Percentiles rank a stretch among this genome's conserved stretches.
phyloP scores from a whole-genome alignment of 2,329 filamentous ascomycete species.

The Mollisia scopiformis region DNA sequence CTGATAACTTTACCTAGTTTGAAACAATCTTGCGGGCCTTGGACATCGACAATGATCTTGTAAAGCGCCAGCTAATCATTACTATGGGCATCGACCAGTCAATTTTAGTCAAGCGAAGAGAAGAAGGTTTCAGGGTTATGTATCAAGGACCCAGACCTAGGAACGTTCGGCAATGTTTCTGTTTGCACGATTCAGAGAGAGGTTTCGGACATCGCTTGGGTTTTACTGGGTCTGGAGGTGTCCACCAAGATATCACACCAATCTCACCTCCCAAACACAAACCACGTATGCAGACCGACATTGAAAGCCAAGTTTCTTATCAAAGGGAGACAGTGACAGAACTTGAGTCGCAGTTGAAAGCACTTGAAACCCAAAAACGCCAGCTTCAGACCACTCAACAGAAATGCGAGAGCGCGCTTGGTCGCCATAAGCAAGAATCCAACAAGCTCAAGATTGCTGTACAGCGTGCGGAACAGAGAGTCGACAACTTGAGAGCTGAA shows the following conservation, averaged over 20 bases:
- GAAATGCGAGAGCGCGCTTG: slow-evolving; percentile 50
- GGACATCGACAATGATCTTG: slow-evolving; percentile 77
- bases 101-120: slow-evolving; percentile 71
- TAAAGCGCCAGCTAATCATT: slow-evolving; percentile 84
- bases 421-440: slow-evolving; percentile 49
- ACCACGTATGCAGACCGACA: slow-evolving; percentile 81
- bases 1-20: slow-evolving; percentile 43
- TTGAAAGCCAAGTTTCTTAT: slow-evolving; percentile 64
- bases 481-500: slow-evolving; percentile 56
- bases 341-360: slow-evolving; percentile 56
- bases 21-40: slow-evolving; percentile 81
- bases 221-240: slow-evolving; percentile 42
- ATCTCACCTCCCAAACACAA: slow-evolving; percentile 41
- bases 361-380: slow-evolving; percentile 41
- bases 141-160: slow-evolving; percentile 58
- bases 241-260: slow-evolving; percentile 51
- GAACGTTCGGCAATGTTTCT: slow-evolving; percentile 76
- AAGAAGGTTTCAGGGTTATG: slow-evolving; percentile 71
- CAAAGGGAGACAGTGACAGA: slow-evolving; percentile 54
- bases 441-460: slow-evolving; percentile 55
- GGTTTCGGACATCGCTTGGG: slow-evolving; percentile 64
- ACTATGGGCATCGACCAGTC: slow-evolving; percentile 82
- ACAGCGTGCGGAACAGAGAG: slow-evolving; percentile 63
- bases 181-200: slow-evolving; percentile 62
- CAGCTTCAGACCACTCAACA: slow-evolving; percentile 49